Evolutionary conservation across 2,329 filamentous ascomycete genomes (phyloP), one percentile per base, ranked within the genome.

Genomic region (Aspergillus pseudotamarii): DNA sequence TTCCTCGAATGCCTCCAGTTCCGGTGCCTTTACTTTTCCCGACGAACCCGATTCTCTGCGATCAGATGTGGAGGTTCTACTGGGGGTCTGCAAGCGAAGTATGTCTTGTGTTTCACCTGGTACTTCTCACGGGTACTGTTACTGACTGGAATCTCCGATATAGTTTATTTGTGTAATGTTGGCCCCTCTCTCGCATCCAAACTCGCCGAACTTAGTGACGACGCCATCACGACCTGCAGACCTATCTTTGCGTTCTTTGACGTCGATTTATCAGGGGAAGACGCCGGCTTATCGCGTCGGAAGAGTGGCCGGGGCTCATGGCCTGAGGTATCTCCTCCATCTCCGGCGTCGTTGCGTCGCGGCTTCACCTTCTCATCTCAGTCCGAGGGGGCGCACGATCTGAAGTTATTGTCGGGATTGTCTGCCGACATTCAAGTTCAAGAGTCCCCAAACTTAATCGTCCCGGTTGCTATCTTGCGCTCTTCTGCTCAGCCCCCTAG

Each of bases 161-260:
- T 51, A 86, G 84, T 88, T 59, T 84, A 84, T 68, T 76, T 86
- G 43, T 87, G 84, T 70, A 79, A 80, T 51, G 82, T 81, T 11
- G 84, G 82, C 56, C 78, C 80, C 62, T 82, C 84, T 23, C 86
- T 86, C 68, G 79, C 85, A 66, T 76, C 78, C 19, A 84, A 84
- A 70, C 75, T 87, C 23, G 80, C 81, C 60, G 82, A 86, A 66
- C 73, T 87, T 38, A 82, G 79, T 68, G 82, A 83, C 59, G 75
- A 76, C 55, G 78, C 79, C 34, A 76, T 77, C 43, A 73, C 71
- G 60, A 79, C 84, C 57, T 81, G 80, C 67, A 82, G 80, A 57
- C 85, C 85, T n/a, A 83, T 84, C 6, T 80, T 88, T 57, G 84
- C 85, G 23, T 81, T 87, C 51, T 80, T 86, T 68, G 84, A 86